These are phyloP conservation scores for Thraustochytrium striatum DNA, from an alignment of 352 stramenopile genomes.

Conservation along the genomic window DNA sequence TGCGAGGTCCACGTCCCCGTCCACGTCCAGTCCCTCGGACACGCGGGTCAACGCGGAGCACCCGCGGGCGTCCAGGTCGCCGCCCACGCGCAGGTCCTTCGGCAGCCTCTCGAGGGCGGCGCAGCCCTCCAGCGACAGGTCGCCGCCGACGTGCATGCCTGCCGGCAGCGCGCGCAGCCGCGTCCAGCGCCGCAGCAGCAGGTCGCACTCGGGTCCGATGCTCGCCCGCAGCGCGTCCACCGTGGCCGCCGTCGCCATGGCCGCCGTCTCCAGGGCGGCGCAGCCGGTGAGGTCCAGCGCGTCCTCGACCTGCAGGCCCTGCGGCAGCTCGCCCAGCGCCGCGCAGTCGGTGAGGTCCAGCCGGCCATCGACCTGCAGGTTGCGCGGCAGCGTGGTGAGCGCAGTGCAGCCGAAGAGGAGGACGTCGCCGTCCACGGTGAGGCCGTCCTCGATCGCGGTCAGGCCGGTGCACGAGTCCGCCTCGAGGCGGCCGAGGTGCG, in stretches of 20 bases:
- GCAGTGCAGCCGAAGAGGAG: background rate
- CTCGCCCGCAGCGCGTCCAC: too few species aligned
- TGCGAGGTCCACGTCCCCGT: background rate
- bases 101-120: background rate
- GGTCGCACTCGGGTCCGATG: too few species aligned
- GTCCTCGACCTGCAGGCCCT: background rate
- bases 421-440: background rate
- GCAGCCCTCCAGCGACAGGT: background rate
- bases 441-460: background rate
- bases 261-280: background rate
- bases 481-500: background rate
- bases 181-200: too few species aligned
- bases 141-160: background rate
- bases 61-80: slow-evolving; percentile 1
- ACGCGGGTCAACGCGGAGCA: slow-evolving; percentile 10
- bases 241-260: too few species aligned
- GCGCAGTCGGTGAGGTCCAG: slow-evolving; percentile 13
- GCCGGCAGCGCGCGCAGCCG: background rate
- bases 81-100: background rate
- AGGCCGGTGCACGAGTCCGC: background rate
- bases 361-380: background rate
- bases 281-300: slow-evolving; percentile 11
- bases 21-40: background rate
- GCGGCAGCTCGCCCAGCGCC: background rate
- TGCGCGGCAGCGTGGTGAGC: background rate